Percentiles rank a stretch among this genome's conserved stretches.
Conservation (phyloP, 805 yeast species). For the Blastobotrys robertii region DNA sequence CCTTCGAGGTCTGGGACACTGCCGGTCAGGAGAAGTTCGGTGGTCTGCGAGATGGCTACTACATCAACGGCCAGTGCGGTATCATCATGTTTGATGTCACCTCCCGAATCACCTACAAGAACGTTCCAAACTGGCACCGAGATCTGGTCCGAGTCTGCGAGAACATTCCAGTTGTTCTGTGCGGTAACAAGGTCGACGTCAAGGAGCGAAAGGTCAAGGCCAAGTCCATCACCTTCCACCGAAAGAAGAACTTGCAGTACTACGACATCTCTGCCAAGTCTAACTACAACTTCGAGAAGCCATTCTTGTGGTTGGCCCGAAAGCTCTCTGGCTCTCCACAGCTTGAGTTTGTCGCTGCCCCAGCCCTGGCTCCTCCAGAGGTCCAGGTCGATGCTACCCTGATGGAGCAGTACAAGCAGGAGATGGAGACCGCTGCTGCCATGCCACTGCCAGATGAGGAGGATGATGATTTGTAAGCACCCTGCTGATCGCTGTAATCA, state of each 20-base stretch:
- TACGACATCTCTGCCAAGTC: conserved; percentile 99
- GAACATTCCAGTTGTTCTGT: conserved; percentile 96
- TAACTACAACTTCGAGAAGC: conserved; percentile 98
- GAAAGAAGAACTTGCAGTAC: conserved; percentile 99
- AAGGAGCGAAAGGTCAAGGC: conserved; percentile 99
- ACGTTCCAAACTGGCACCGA: conserved; percentile 99
- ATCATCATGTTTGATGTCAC: conserved; percentile 99
- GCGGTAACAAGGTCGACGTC: conserved; percentile 99
- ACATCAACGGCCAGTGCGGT: conserved; percentile 99
- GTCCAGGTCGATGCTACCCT: conserved; percentile 92
- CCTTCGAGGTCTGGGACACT: conserved; percentile 99
- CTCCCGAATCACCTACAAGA: conserved; percentile 97
- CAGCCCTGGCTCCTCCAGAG: conserved; percentile 99
- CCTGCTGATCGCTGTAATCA: background rate
- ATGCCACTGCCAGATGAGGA: conserved; percentile 99
- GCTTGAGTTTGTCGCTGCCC: conserved; percentile 97
- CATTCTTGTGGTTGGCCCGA: conserved; percentile 99
- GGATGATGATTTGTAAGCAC: conserved; percentile 90
- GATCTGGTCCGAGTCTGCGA: conserved; percentile 99
- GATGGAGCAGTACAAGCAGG: conserved; percentile 98
- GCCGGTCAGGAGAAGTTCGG: conserved; percentile 99
- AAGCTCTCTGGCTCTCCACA: conserved; percentile 97
- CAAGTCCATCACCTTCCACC: conserved; percentile 99
- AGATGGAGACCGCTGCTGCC: conserved; percentile 99
- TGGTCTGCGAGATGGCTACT: conserved; percentile 99